Evolutionary conservation across 371 early-diverging fungal genomes (phyloP), one percentile per base, ranked within the genome.

Genomic region (Syncephalastrum monosporum): DNA sequence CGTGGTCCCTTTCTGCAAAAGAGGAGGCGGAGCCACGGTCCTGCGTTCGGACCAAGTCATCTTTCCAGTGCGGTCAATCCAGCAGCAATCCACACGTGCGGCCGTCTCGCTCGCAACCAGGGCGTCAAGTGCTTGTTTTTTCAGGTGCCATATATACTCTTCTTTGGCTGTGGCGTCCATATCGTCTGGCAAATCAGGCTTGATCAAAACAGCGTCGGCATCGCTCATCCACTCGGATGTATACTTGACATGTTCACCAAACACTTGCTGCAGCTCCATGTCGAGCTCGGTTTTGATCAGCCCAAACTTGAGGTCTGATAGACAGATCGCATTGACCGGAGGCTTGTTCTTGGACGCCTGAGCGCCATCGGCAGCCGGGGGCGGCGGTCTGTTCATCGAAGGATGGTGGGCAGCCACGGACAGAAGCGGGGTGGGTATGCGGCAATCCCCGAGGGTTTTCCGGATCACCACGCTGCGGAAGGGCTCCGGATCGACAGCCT

Each of bases 401-500:
- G 68, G 77, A 48, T 81, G 64, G 43, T 67, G 61, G 1, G 71
- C 72, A 3, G 80, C 80, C 41, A 59, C 56, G 1, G 80, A 76
- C 14, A 79, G 48, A 7, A 76, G 56, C 25, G 72, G 65, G 4
- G 76, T 51, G 5, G 80, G 80, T 0, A 76, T 54, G 14, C 74
- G 52, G 14, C 65, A 50, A 10, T 60, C 50, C 24, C 77, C 77
- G 4, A 66, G 57, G 8, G 70, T 66, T 68, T 88, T 72, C 24
- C 82, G 83, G 61, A 91, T 57, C 25, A 86, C 68, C 5, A 90
- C 86, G 29, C 83, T 87, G 29, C 92, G 80, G 38, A 81, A 70
- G 0, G 92, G 91, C 64, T 91, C 92, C 13, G 75, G 75, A 67
- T 91, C 92, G 13, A 89, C 73, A 2, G 88, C 84, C 52, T 85